Percentiles rank a stretch among this genome's conserved stretches.
phyloP scores from a whole-genome alignment of 441 rosid species.

The Cnidoscolus chayamansa region DNA sequence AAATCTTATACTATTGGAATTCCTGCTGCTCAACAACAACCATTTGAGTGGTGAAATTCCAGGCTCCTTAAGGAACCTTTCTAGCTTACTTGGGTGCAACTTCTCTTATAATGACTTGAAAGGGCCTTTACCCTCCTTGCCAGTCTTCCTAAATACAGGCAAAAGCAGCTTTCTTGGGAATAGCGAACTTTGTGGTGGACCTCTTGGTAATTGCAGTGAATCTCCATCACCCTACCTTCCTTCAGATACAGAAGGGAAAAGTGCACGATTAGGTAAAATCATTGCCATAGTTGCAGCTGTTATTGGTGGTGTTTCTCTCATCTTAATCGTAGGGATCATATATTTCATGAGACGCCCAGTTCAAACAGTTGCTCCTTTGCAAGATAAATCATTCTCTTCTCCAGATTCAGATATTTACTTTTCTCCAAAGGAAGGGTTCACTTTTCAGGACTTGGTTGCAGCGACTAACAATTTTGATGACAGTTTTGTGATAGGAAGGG shows the following conservation, averaged over 20 bases:
- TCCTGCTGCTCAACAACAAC: slow-evolving; percentile 75
- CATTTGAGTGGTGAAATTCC: slow-evolving; percentile 77
- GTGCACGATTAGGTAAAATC: slow-evolving; percentile 44
- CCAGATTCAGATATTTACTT: slow-evolving; percentile 65
- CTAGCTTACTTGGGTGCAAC: slow-evolving; percentile 76
- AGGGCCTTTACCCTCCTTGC: slow-evolving; percentile 61
- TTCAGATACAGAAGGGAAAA: slow-evolving; percentile 19
- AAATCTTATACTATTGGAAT: slow-evolving; percentile 57
- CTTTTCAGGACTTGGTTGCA: slow-evolving; percentile 67
- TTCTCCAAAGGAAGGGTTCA: slow-evolving; percentile 76
- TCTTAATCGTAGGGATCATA: slow-evolving; percentile 53
- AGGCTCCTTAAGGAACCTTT: slow-evolving; percentile 50
- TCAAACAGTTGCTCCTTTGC: slow-evolving; percentile 42
- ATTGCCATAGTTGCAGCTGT: slow-evolving; percentile 60
- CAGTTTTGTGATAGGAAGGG: slow-evolving; percentile 67
- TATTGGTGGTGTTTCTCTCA: slow-evolving; percentile 70
- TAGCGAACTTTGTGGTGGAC: slow-evolving; percentile 74
- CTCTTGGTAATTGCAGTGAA: slow-evolving; percentile 46
- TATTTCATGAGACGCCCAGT: slow-evolving; percentile 55
- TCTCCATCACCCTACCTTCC: slow-evolving; percentile 38
- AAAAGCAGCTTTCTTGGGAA: slow-evolving; percentile 58
- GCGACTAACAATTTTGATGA: slow-evolving; percentile 76
- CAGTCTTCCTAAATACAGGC: slow-evolving; percentile 49
- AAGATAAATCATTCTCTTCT: slow-evolving; percentile 40
- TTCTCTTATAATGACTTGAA: slow-evolving; percentile 73